Evolutionary conservation across 106 monocot genomes (phyloP).

Genomic region (Allium cepa): DNA sequence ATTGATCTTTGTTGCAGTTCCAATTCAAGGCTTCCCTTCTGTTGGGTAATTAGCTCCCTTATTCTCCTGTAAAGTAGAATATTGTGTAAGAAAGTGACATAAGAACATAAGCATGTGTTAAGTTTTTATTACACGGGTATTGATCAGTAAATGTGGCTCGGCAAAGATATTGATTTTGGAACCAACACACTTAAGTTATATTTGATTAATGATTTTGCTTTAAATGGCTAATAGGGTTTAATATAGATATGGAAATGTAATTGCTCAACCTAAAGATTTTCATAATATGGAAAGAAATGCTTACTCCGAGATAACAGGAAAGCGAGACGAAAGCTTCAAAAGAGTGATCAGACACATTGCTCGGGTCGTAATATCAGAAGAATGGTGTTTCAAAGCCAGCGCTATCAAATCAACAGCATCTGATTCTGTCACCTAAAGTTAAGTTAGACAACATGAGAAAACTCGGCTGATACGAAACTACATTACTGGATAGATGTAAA

Average conservation of each 20-base stretch:
- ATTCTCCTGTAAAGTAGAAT: slow-evolving; percentile 53
- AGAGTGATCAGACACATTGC: slow-evolving; percentile 90
- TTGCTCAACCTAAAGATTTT: neutral
- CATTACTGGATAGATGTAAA: too few relatives aligned
- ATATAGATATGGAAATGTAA: too few relatives aligned
- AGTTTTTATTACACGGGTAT: too few relatives aligned
- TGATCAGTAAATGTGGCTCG: too few relatives aligned
- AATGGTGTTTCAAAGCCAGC: slow-evolving; percentile 53
- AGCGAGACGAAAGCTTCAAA: slow-evolving; percentile 94
- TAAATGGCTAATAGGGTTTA: too few relatives aligned
- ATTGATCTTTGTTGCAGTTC: slow-evolving; percentile 99
- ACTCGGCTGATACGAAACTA: neutral
- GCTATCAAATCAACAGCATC: slow-evolving; percentile 86
- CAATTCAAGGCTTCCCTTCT: slow-evolving; percentile 79
- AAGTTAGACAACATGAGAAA: neutral
- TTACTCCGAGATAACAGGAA: slow-evolving; percentile 89
- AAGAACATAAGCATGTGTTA: too few relatives aligned
- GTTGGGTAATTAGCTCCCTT: slow-evolving; percentile 54
- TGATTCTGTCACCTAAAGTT: slow-evolving; percentile 92
- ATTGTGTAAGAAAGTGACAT: too few relatives aligned
- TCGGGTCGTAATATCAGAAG: slow-evolving; percentile 74
- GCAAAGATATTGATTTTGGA: too few relatives aligned
- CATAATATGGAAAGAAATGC: slow-evolving; percentile 5
- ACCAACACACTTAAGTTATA: too few relatives aligned
- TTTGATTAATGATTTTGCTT: too few relatives aligned